Conservation (phyloP, 2,329 filamentous ascomycete species). For the Graphilbum fragrans region DNA sequence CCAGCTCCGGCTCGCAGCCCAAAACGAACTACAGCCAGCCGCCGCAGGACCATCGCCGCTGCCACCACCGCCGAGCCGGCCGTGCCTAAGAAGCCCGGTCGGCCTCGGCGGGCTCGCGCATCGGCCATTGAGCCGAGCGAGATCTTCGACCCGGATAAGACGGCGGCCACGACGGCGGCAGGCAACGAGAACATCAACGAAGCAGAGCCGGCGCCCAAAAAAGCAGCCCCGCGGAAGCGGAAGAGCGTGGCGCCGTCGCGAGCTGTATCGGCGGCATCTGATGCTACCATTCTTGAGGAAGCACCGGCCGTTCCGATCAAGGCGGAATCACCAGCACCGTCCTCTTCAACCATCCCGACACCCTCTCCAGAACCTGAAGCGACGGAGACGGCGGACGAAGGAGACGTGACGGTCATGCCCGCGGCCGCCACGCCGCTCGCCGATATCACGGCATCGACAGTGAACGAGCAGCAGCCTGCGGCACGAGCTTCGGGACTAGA, state of each 20-base stretch:
- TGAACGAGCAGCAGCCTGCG: constrained; percentile 46
- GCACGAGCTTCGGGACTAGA: constrained; percentile 29
- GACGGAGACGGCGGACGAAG: neutral
- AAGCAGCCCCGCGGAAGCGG: constrained; percentile 51
- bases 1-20: constrained; percentile 51
- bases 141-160: constrained; percentile 43
- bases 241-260: constrained; percentile 41
- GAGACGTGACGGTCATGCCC: neutral
- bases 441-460: constrained; percentile 53
- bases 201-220: constrained; percentile 20
- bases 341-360: constrained; percentile 27
- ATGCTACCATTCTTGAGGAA: neutral
- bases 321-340: constrained; percentile 21
- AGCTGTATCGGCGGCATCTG: constrained; percentile 14
- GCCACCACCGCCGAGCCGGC: constrained; percentile 26
- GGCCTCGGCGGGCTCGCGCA: constrained; percentile 28
- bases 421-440: constrained; percentile 41
- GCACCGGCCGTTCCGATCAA: neutral
- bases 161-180: constrained; percentile 19
- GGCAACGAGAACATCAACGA: constrained; percentile 11
- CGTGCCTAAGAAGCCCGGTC: constrained; percentile 20
- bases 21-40: constrained; percentile 19
- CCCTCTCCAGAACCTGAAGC: constrained; percentile 16
- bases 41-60: constrained; percentile 29
- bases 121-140: constrained; percentile 44